phyloP scores from a whole-genome alignment of 2,329 filamentous ascomycete species.

The Ceratocystis papillata region DNA sequence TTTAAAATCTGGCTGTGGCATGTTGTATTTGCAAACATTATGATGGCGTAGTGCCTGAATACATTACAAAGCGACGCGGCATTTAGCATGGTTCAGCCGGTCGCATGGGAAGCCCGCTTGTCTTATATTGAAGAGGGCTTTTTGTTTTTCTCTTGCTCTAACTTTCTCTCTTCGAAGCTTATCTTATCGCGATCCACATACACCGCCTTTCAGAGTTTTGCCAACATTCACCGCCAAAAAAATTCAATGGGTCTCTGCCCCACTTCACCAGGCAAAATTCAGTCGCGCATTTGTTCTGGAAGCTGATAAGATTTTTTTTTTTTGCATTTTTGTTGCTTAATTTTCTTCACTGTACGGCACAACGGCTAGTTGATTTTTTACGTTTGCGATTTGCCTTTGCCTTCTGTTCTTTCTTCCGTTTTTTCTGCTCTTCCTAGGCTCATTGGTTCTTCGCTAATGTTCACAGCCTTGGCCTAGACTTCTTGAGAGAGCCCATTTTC shows the following conservation, averaged over 20 bases:
- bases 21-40: too few relatives aligned
- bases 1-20: too few relatives aligned
- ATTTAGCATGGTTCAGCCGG: too few relatives aligned
- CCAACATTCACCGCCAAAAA: slow-evolving; percentile 39
- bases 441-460: not conserved
- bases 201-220: slow-evolving; percentile 31
- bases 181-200: slow-evolving; percentile 9
- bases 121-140: too few relatives aligned
- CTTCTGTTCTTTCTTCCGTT: not conserved
- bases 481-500: not conserved
- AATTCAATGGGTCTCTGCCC: slow-evolving; percentile 28
- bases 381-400: not conserved
- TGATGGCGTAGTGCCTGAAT: too few relatives aligned
- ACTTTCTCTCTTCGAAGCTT: not conserved
- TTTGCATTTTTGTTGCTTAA: not conserved
- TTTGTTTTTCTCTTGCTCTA: not conserved
- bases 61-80: too few relatives aligned
- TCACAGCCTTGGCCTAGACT: not conserved
- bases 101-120: too few relatives aligned
- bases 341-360: not conserved
- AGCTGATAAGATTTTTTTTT: slow-evolving; percentile 5
- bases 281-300: slow-evolving; percentile 12
- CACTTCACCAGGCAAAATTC: slow-evolving; percentile 21
- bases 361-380: not conserved
- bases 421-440: not conserved